These are phyloP conservation scores for Chrysanthemum seticuspe DNA, from an alignment of 129 eudicot species.

Conservation along the genomic window DNA sequence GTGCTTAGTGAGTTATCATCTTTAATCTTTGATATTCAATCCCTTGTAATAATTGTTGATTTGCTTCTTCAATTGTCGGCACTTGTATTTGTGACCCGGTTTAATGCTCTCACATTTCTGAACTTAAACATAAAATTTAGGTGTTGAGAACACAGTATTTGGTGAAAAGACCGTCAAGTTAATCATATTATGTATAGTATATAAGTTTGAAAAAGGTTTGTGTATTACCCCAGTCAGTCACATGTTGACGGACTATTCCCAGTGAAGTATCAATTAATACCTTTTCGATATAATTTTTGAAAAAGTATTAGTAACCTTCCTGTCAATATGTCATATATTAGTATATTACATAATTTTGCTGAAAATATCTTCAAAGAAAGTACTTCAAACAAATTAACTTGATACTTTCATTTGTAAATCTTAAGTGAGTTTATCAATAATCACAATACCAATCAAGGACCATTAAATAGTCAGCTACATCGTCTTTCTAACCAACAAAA, in stretches of 20 bases:
- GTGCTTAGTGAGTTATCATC: not conserved
- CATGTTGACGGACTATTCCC: not conserved
- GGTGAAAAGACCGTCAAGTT: not conserved
- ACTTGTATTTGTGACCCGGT: slow-evolving; percentile 9
- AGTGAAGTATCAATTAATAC: slow-evolving; percentile 3
- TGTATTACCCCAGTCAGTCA: slow-evolving; percentile 8
- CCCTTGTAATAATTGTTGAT: not conserved
- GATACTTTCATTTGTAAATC: too few relatives aligned
- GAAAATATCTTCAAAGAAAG: too few relatives aligned
- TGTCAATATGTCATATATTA: too few relatives aligned
- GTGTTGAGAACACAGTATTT: not conserved
- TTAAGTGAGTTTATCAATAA: too few relatives aligned
- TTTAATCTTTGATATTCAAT: not conserved
- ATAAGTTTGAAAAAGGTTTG: not conserved
- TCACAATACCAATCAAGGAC: too few relatives aligned
- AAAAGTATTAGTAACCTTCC: too few relatives aligned
- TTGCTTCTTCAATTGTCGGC: not conserved
- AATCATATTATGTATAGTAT: not conserved
- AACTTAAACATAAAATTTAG: not conserved
- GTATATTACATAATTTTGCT: too few relatives aligned
- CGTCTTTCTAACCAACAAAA: too few relatives aligned
- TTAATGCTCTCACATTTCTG: not conserved
- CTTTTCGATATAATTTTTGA: too few relatives aligned
- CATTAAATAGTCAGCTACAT: too few relatives aligned
- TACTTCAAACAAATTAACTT: too few relatives aligned